These are phyloP conservation scores for Entonaema liquescens DNA, from an alignment of 495 filamentous ascomycete species.

Conservation along the genomic window DNA sequence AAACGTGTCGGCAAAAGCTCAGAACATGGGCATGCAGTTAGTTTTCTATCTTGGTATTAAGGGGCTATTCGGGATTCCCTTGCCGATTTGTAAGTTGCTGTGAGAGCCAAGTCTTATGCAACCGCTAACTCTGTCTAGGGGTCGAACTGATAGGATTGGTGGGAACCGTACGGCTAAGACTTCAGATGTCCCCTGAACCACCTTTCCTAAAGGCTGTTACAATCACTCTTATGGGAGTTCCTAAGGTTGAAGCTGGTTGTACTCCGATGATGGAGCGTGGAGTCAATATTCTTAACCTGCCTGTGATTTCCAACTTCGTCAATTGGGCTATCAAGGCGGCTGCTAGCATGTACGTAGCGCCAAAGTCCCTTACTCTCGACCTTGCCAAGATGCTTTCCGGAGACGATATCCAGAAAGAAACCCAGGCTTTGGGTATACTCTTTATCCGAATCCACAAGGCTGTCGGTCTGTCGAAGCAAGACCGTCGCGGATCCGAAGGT, in stretches of 20 bases:
- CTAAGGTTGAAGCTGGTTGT: constrained; percentile 89
- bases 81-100: constrained; percentile 71
- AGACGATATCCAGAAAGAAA: constrained; percentile 90
- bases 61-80: constrained; percentile 84
- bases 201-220: constrained; percentile 92
- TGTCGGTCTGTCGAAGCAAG: constrained; percentile 88
- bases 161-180: constrained; percentile 81
- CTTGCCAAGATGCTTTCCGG: constrained; percentile 88
- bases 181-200: constrained; percentile 86
- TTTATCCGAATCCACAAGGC: constrained; percentile 93
- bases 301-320: constrained; percentile 94
- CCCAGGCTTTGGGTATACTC: constrained; percentile 81
- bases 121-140: constrained; percentile 45
- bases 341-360: constrained; percentile 89
- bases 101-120: background rate
- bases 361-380: constrained; percentile 94
- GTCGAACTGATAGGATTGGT: constrained; percentile 87
- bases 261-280: constrained; percentile 88
- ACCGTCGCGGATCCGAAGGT: constrained; percentile 78
- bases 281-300: constrained; percentile 90
- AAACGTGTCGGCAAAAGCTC: constrained; percentile 77
- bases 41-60: constrained; percentile 92
- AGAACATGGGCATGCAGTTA: constrained; percentile 94
- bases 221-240: constrained; percentile 91
- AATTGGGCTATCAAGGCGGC: constrained; percentile 94